A percentile compares a stretch with the other conserved stretches of the same genome.
These are phyloP conservation scores for Inosperma sp. DNA, from an alignment of 768 basidiomycete species.

Conservation along the genomic window DNA sequence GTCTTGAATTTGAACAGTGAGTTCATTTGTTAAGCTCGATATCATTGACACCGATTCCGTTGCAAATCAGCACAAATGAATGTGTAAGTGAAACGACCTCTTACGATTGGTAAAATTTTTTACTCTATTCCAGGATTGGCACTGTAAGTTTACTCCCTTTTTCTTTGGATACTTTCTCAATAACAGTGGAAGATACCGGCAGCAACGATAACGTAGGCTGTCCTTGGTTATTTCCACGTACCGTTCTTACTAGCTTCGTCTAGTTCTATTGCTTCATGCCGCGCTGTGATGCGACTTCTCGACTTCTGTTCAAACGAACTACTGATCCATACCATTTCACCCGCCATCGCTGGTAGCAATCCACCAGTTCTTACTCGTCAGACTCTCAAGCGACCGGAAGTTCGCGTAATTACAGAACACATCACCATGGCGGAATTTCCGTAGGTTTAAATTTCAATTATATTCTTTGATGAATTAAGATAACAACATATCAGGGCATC, in stretches of 20 bases:
- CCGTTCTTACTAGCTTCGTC: constrained; percentile 5
- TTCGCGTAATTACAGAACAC: constrained; percentile 57
- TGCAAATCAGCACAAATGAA: constrained; percentile 50
- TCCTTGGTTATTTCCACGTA: background rate
- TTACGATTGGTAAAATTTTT: background rate
- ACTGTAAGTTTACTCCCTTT: constrained; percentile 35
- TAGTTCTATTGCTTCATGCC: constrained; percentile 60
- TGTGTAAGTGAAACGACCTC: constrained; percentile 40
- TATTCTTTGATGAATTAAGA: background rate
- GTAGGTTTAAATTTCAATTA: constrained; percentile 27
- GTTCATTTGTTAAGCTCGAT: constrained; percentile 15
- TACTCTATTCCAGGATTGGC: constrained; percentile 38
- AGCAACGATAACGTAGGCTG: constrained; percentile 54
- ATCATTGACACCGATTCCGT: background rate
- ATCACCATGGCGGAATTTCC: constrained; percentile 56
- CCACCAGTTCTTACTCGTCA: constrained; percentile 26
- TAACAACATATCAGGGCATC: constrained; percentile 13
- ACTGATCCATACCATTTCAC: constrained; percentile 44
- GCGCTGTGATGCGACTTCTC: constrained; percentile 62
- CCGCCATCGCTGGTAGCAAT: constrained; percentile 29
- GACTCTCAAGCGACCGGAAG: constrained; percentile 39
- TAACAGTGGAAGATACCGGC: constrained; percentile 49
- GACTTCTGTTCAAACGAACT: constrained; percentile 47
- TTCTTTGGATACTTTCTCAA: background rate
- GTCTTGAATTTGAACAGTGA: constrained; percentile 56